phyloP scores from a whole-genome alignment of 2,329 filamentous ascomycete genomes.

The Pestalotiopsis sp. region DNA sequence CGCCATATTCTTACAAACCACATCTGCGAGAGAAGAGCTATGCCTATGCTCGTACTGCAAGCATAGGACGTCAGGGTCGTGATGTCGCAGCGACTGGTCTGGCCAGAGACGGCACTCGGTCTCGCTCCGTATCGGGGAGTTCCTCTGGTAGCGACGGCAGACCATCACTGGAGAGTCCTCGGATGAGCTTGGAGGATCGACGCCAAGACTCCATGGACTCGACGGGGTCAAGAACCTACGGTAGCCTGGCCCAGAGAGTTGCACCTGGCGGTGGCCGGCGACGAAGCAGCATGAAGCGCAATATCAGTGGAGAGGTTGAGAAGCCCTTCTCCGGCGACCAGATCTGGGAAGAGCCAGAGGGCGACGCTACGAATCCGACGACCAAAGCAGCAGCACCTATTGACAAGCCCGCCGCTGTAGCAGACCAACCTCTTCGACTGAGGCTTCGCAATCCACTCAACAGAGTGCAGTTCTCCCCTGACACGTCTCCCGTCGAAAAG shows the following conservation, averaged over 20 bases:
- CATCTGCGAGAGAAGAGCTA: slow-evolving; percentile 74
- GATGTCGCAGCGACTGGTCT: slow-evolving; percentile 49
- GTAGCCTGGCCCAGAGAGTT: slow-evolving; percentile 38
- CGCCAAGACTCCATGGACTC: slow-evolving; percentile 27
- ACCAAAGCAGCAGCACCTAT: slow-evolving; percentile 22
- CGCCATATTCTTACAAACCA: slow-evolving; percentile 67
- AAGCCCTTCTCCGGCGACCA: slow-evolving; percentile 74
- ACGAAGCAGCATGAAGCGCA: slow-evolving; percentile 68
- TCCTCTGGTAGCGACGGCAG: slow-evolving; percentile 50
- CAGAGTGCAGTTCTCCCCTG: slow-evolving; percentile 55
- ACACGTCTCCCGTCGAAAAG: slow-evolving; percentile 35
- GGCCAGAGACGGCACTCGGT: slow-evolving; percentile 45
- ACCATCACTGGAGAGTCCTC: slow-evolving; percentile 33
- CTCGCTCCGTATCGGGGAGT: slow-evolving; percentile 54
- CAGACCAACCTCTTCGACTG: slow-evolving; percentile 51
- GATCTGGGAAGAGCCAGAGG: slow-evolving; percentile 87
- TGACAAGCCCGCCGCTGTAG: slow-evolving; percentile 18
- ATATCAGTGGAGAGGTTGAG: slow-evolving; percentile 68
- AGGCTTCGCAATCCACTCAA: slow-evolving; percentile 68
- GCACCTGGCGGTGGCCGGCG: slow-evolving; percentile 47
- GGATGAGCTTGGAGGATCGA: slow-evolving; percentile 34
- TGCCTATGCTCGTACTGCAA: slow-evolving; percentile 65
- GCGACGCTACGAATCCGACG: slow-evolving; percentile 25
- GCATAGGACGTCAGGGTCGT: slow-evolving; percentile 51
- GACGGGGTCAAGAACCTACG: slow-evolving; percentile 40